phyloP scores from a whole-genome alignment of 495 filamentous ascomycete genomes.

The Sordaria brevicollis region DNA sequence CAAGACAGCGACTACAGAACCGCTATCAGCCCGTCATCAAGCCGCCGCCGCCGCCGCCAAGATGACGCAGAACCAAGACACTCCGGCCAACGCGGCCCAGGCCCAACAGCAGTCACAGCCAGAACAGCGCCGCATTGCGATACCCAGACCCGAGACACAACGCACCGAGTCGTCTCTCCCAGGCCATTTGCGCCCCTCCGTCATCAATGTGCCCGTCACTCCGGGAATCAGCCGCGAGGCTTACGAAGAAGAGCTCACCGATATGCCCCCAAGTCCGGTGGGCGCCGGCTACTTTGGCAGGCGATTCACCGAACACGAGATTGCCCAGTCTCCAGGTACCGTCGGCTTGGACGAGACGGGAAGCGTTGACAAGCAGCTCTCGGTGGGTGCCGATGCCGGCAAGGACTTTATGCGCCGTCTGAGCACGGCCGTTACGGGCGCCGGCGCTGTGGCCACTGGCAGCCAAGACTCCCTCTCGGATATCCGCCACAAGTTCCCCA shows the following conservation, averaged over 20 bases:
- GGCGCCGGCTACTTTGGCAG: conserved; percentile 29
- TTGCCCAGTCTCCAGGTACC: conserved; percentile 12
- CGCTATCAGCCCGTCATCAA: background rate
- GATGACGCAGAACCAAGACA: background rate
- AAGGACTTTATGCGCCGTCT: conserved; percentile 55
- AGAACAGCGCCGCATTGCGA: background rate
- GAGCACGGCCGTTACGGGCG: conserved; percentile 37
- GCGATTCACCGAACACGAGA: conserved; percentile 17
- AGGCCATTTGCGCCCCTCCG: conserved; percentile 21
- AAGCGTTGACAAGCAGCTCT: conserved; percentile 35
- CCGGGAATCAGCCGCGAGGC: conserved; percentile 33
- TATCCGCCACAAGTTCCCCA: conserved; percentile 50
- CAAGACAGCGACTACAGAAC: background rate
- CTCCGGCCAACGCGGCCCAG: background rate
- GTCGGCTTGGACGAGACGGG: conserved; percentile 3
- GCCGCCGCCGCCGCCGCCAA: no score
- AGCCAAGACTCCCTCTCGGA: conserved; percentile 43
- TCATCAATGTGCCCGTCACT: conserved; percentile 37
- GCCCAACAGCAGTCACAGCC: no score
- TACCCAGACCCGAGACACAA: background rate
- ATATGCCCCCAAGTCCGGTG: conserved; percentile 5
- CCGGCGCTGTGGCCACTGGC: background rate
- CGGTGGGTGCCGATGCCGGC: conserved; percentile 43
- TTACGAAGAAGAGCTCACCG: conserved; percentile 18
- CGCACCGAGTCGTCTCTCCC: conserved; percentile 21